These are phyloP conservation scores for Calonectria multiphialidica DNA, from an alignment of 2,329 filamentous ascomycete species.

Conservation along the genomic window DNA sequence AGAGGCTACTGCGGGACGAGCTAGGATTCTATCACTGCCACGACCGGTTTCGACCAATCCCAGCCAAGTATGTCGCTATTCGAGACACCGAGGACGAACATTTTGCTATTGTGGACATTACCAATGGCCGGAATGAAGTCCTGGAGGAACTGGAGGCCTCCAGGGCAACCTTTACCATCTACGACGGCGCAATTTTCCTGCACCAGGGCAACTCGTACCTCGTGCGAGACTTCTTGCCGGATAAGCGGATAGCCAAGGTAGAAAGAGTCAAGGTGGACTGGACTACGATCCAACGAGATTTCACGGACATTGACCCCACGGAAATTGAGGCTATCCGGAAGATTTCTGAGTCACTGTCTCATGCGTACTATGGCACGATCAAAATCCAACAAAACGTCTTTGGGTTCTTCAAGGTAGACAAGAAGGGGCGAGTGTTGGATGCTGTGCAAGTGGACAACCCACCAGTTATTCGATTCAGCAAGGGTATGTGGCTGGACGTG, in stretches of 20 bases:
- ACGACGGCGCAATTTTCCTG: slow-evolving; percentile 96
- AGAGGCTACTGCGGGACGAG: slow-evolving; percentile 79
- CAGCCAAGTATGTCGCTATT: slow-evolving; percentile 86
- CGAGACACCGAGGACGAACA: slow-evolving; percentile 90
- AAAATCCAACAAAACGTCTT: slow-evolving; percentile 91
- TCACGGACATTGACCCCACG: slow-evolving; percentile 91
- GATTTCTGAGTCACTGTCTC: slow-evolving; percentile 71
- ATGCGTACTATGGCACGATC: slow-evolving; percentile 88
- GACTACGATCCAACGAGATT: slow-evolving; percentile 94
- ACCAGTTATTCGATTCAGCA: slow-evolving; percentile 85
- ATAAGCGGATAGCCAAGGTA: slow-evolving; percentile 86
- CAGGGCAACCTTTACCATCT: slow-evolving; percentile 94
- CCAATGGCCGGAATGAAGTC: slow-evolving; percentile 83
- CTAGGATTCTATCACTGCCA: slow-evolving; percentile 92
- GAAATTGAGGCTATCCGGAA: slow-evolving; percentile 89
- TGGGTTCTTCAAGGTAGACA: slow-evolving; percentile 98
- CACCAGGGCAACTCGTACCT: slow-evolving; percentile 96
- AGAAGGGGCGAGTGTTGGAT: slow-evolving; percentile 85
- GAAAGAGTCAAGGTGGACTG: slow-evolving; percentile 92
- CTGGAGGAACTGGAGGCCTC: slow-evolving; percentile 97
- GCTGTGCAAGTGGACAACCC: slow-evolving; percentile 95
- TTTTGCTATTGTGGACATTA: slow-evolving; percentile 93
- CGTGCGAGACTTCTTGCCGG: slow-evolving; percentile 87
- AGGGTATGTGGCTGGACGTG: slow-evolving; percentile 96
- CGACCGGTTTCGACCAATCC: slow-evolving; percentile 86